Evolutionary conservation across 805 yeast species (phyloP).

Genomic region (Saccharomycopsis schoenii): DNA sequence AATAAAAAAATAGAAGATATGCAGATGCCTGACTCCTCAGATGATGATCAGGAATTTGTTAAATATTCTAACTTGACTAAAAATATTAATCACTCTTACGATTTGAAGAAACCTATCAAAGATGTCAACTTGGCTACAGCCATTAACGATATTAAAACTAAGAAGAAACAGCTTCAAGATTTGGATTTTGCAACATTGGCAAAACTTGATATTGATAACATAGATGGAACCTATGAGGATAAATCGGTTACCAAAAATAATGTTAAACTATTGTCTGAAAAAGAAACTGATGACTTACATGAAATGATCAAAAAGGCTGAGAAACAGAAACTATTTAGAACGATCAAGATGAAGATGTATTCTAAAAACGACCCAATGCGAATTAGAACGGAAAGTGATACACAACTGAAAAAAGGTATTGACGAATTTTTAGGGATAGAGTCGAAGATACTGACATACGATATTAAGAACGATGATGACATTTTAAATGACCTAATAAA

Average conservation of each 20-base stretch:
- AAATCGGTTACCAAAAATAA: background rate
- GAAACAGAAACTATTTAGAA: slow-evolving; percentile 19
- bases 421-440: background rate
- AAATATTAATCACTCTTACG: slow-evolving; percentile 3
- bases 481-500: slow-evolving; percentile 8
- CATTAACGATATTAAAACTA: background rate
- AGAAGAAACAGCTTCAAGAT: slow-evolving; percentile 7
- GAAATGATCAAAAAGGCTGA: slow-evolving; percentile 21
- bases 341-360: slow-evolving; percentile 13
- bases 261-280: slow-evolving; percentile 15
- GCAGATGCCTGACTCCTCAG: background rate
- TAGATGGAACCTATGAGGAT: slow-evolving; percentile 20
- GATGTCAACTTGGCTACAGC: background rate
- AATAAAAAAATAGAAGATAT: background rate
- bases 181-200: slow-evolving; percentile 2
- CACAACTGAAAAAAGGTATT: background rate
- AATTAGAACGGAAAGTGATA: slow-evolving; percentile 8
- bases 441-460: slow-evolving; percentile 11
- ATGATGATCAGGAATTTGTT: slow-evolving; percentile 20
- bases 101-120: background rate
- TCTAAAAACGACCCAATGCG: slow-evolving; percentile 1
- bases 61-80: slow-evolving; percentile 11
- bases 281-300: slow-evolving; percentile 21
- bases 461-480: slow-evolving; percentile 14
- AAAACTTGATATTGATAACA: slow-evolving; percentile 16